Percentiles rank a stretch among this genome's conserved stretches.
These are phyloP conservation scores for Pseudonectria foliicola DNA, from an alignment of 2,329 filamentous ascomycete species.

Conservation along the genomic window DNA sequence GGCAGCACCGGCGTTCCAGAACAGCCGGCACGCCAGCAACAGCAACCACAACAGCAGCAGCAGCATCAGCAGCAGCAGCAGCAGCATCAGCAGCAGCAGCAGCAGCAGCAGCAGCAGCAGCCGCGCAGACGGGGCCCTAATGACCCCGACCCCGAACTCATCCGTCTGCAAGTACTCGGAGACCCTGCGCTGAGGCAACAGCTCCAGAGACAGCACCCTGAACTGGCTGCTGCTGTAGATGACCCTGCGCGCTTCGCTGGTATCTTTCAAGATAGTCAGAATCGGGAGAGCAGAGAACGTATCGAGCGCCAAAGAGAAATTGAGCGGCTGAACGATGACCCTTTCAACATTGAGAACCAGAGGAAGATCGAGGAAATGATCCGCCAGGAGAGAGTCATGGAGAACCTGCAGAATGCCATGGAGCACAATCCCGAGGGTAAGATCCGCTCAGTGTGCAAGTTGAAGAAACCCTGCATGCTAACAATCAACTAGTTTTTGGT, in stretches of 20 bases:
- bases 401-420: constrained; percentile 94
- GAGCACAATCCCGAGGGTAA: constrained; percentile 94
- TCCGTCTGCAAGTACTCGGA: constrained; percentile 75
- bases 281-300: constrained; percentile 65
- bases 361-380: constrained; percentile 95
- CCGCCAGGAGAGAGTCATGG: constrained; percentile 84
- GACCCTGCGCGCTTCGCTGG: constrained; percentile 71
- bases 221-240: constrained; percentile 68
- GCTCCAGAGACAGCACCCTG: constrained; percentile 64
- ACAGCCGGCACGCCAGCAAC: constrained; percentile 24
- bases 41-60: constrained; percentile 24
- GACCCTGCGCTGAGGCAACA: constrained; percentile 67
- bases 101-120: constrained; percentile 23
- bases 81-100: constrained; percentile 24
- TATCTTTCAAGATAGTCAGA: constrained; percentile 59
- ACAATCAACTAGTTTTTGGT: constrained; percentile 64
- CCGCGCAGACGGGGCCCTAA: constrained; percentile 26
- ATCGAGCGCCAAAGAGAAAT: constrained; percentile 76
- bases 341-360: constrained; percentile 89
- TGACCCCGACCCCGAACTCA: constrained; percentile 65
- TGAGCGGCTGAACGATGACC: constrained; percentile 80
- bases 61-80: constrained; percentile 26
- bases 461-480: constrained; percentile 6
- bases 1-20: constrained; percentile 37
- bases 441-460: constrained; percentile 18